Evolutionary conservation across 345 rosid species (phyloP).

Genomic region (Eucalyptus paniculata): DNA sequence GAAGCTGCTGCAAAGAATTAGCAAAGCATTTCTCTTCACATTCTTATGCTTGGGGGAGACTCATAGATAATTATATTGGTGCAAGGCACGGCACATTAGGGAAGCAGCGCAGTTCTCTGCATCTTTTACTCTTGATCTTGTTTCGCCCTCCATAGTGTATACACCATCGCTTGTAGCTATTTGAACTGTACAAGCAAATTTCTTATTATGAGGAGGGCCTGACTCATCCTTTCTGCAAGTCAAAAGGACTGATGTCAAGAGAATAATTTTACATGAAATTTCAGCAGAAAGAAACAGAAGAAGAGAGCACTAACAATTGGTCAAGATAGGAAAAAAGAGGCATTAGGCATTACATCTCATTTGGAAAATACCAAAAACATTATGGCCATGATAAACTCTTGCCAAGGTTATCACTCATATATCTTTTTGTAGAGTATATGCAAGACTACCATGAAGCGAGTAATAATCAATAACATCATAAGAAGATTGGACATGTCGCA

Average conservation of each 20-base stretch:
- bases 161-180: constrained; percentile 18
- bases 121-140: constrained; percentile 31
- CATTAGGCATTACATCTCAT: neutral
- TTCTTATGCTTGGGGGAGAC: neutral
- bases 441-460: neutral
- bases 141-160: constrained; percentile 31
- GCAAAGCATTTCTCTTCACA: neutral
- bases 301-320: neutral
- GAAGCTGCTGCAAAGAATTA: neutral
- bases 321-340: neutral
- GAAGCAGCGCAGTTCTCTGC: constrained; percentile 70
- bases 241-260: neutral
- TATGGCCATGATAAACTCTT: neutral
- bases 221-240: constrained; percentile 40
- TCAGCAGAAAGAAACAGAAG: neutral
- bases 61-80: constrained; percentile 13
- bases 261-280: neutral
- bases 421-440: neutral
- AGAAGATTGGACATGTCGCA: neutral
- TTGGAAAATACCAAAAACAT: neutral
- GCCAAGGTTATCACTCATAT: neutral
- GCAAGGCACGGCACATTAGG: constrained; percentile 34
- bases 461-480: neutral
- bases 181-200: constrained; percentile 36
- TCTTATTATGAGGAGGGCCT: constrained; percentile 34